Conservation (phyloP, 176 grass and related monocot species). For the Carex scoparia region DNA sequence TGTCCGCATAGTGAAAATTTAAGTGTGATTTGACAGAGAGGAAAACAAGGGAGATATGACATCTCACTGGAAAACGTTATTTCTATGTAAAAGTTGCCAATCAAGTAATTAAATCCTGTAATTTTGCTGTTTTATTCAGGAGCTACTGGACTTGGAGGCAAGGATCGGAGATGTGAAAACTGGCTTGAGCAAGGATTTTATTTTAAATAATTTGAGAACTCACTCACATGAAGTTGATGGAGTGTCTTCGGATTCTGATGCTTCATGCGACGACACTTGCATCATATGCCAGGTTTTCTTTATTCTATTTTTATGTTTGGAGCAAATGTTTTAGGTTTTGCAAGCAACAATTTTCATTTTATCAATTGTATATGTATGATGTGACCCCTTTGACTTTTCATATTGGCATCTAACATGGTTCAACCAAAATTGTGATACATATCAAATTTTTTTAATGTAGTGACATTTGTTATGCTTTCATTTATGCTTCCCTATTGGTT, state of each 20-base stretch:
- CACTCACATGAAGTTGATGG: neutral
- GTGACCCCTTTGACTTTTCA: neutral
- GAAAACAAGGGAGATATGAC: neutral
- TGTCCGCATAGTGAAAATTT: neutral
- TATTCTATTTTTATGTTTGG: neutral
- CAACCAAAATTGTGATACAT: neutral
- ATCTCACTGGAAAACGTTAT: neutral
- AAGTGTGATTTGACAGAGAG: neutral
- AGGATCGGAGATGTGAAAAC: slow-evolving; percentile 20
- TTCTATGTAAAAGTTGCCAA: neutral
- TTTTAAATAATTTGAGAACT: slow-evolving; percentile 18
- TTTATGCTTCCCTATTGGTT: neutral
- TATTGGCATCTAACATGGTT: neutral
- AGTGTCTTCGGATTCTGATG: slow-evolving; percentile 7
- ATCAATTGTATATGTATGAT: neutral
- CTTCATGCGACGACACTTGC: slow-evolving; percentile 8
- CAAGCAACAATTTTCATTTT: neutral
- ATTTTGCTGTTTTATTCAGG: slow-evolving; percentile 1
- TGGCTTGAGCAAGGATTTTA: slow-evolving; percentile 14
- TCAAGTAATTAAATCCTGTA: neutral
- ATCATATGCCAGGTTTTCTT: slow-evolving; percentile 20
- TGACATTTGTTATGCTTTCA: neutral
- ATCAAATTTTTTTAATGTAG: neutral
- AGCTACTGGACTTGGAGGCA: slow-evolving; percentile 19
- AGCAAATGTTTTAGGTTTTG: neutral